These are phyloP conservation scores for Arctium lappa DNA, from an alignment of 129 eudicot genomes.

Conservation along the genomic window DNA sequence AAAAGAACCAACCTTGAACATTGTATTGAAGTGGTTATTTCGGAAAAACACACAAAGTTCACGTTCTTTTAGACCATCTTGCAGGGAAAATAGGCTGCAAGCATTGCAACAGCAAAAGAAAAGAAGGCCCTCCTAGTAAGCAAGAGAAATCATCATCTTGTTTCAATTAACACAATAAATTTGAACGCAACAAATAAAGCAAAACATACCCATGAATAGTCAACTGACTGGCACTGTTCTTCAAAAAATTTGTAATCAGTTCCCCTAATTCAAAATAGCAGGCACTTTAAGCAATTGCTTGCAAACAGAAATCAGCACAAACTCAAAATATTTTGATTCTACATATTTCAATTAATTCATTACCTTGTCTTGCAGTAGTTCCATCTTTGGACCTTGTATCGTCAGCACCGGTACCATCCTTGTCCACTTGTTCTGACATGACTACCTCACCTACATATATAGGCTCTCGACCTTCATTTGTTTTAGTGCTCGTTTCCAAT, in stretches of 20 bases:
- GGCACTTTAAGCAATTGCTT: constrained; percentile 16
- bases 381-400: constrained; percentile 32
- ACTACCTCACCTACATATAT: constrained; percentile 37
- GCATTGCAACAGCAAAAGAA: constrained; percentile 20
- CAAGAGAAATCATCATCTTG: constrained; percentile 1
- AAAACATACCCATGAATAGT: constrained; percentile 76
- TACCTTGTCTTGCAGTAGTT: constrained; percentile 64
- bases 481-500: constrained; percentile 41
- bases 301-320: constrained; percentile 8
- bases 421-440: constrained; percentile 50
- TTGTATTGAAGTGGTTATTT: constrained; percentile 91
- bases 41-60: constrained; percentile 92
- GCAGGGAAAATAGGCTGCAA: constrained; percentile 72
- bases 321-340: background rate
- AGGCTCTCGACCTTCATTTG: constrained; percentile 37
- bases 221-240: constrained; percentile 81
- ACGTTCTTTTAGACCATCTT: constrained; percentile 62
- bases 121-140: constrained; percentile 19
- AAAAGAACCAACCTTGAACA: constrained; percentile 80
- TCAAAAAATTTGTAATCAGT: constrained; percentile 60
- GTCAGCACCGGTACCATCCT: constrained; percentile 14
- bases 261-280: constrained; percentile 51
- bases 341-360: background rate
- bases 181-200: background rate
- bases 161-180: background rate